Conservation (phyloP, 345 rosid species). For the Trapa incisa region DNA sequence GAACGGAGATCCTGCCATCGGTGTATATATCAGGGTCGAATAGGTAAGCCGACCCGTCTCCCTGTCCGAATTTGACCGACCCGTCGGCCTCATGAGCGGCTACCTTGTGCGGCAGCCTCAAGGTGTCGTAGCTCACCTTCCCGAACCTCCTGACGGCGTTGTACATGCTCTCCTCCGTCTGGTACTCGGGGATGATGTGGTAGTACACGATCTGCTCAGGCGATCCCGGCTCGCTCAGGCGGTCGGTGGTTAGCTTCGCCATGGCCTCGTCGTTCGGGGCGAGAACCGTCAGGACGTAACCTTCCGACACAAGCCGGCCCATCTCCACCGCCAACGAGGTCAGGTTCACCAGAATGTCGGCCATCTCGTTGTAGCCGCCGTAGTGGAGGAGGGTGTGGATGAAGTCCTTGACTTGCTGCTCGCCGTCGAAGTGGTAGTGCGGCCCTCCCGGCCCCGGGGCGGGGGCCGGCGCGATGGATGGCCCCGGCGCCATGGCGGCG, state of each 20-base stretch:
- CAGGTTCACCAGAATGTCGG: conserved; percentile 77
- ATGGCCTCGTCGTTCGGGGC: conserved; percentile 97
- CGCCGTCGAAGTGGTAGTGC: conserved; percentile 68
- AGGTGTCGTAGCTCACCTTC: conserved; percentile 70
- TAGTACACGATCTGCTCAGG: conserved; percentile 64
- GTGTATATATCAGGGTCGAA: conserved; percentile 91
- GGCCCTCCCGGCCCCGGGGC: conserved; percentile 96
- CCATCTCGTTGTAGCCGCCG: conserved; percentile 97
- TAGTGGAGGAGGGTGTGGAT: conserved; percentile 73
- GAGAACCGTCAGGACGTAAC: conserved; percentile 73
- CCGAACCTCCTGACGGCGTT: conserved; percentile 86
- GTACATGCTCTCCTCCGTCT: conserved; percentile 96
- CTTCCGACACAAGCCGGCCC: conserved; percentile 84
- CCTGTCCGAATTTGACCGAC: conserved; percentile 71
- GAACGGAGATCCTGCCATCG: conserved; percentile 28
- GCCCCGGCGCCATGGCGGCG: conserved; percentile 92
- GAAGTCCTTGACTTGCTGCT: conserved; percentile 76
- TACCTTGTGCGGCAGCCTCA: conserved; percentile 75
- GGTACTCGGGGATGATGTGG: conserved; percentile 54
- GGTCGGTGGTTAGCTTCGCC: conserved; percentile 87
- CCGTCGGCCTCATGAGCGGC: conserved; percentile 91
- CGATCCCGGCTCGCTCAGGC: conserved; percentile 83
- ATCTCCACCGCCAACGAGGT: conserved; percentile 89
- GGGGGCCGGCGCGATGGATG: conserved; percentile 84
- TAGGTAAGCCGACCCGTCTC: conserved; percentile 62